phyloP scores from a whole-genome alignment of 106 monocot genomes.

The Acanthochlamys bracteata region DNA sequence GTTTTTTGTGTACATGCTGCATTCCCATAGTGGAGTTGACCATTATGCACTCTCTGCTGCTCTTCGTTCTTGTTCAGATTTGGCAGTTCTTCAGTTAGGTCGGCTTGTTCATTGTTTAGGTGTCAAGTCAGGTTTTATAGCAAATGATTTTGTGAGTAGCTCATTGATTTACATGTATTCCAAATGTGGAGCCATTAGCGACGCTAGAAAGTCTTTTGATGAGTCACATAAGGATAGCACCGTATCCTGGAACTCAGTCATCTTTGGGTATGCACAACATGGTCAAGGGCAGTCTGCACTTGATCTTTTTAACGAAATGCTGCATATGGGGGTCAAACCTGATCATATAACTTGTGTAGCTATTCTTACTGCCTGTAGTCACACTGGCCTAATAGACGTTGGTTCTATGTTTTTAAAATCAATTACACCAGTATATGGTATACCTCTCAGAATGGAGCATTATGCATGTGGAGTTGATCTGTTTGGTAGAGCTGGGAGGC shows the following conservation, averaged over 20 bases:
- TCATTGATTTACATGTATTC: conserved; percentile 77
- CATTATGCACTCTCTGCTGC: conserved; percentile 64
- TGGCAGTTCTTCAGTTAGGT: conserved; percentile 61
- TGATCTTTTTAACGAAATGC: conserved; percentile 54
- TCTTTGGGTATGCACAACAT: conserved; percentile 69
- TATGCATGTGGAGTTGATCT: conserved; percentile 90
- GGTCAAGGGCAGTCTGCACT: conserved; percentile 45
- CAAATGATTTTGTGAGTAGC: conserved; percentile 65
- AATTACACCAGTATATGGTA: conserved; percentile 35
- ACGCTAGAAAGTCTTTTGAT: conserved; percentile 51
- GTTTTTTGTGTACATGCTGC: conserved; percentile 51
- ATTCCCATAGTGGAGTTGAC: conserved; percentile 21
- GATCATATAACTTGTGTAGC: conserved; percentile 82
- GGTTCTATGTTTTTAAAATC: conserved; percentile 34
- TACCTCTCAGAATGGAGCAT: conserved; percentile 71
- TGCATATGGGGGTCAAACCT: conserved; percentile 25
- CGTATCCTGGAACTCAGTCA: conserved; percentile 69
- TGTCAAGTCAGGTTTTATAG: conserved; percentile 30
- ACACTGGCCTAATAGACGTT: conserved; percentile 56
- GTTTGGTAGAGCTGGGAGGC: conserved; percentile 57
- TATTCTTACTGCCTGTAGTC: conserved; percentile 72
- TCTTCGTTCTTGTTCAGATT: conserved; percentile 56
- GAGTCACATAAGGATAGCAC: conserved; percentile 40
- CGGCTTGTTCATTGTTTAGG: conserved; percentile 42
- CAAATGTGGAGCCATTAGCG: conserved; percentile 52